Base-by-base conservation (phyloP, 345 rosid genomes). In the Eucalyptus cloeziana region DNA sequence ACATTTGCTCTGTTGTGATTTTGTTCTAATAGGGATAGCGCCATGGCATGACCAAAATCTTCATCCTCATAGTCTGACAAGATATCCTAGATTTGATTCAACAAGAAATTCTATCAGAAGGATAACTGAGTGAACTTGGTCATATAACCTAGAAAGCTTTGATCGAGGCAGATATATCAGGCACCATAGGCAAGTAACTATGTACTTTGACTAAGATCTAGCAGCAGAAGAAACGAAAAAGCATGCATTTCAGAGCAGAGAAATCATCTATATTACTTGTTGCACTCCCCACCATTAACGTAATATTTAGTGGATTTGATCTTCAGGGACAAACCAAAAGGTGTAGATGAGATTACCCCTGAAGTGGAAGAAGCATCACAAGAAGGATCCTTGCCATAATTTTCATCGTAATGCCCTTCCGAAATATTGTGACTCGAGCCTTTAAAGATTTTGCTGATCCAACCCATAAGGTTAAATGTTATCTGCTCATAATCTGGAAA, bases 371-470 rank as follows among this genome's bases (percentile, higher is more conserved):
- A 94, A 60, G 93, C 91, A 88, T 94, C 88, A 88, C 80, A 89
- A 30, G 91, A 91, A 85, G 93, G 88, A 89, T 93, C 94, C 49
- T 90, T 95, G 81, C 86, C 94, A 88, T 93, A 92, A 87, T 87
- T 89, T 76, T 93, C 94, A 90, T 81, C 93, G 83, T 90, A 94
- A 91, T 90, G 95, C 88, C 95, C 93, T 85, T 95, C 92, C 4
- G 94, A 92, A 71, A 92, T 86, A 80, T 93, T 90, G 87, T 94
- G 95, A 91, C 89, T 90, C 86, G 96, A 94, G 88, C 96, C 98
- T 94, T 95, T 96, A 89, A 97, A 96, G 87, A 95, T 90, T 90
- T 96, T 97, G 92, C 92, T 95, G 87, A 97, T 92, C 99, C 99
- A 97, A 90, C 96, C 96, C 99, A 97, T 97, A 44, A 88, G 50